Percentiles rank a stretch among this genome's conserved stretches.
These are phyloP conservation scores for Pisolithus tinctorius DNA, from an alignment of 768 basidiomycete species.

Conservation along the genomic window DNA sequence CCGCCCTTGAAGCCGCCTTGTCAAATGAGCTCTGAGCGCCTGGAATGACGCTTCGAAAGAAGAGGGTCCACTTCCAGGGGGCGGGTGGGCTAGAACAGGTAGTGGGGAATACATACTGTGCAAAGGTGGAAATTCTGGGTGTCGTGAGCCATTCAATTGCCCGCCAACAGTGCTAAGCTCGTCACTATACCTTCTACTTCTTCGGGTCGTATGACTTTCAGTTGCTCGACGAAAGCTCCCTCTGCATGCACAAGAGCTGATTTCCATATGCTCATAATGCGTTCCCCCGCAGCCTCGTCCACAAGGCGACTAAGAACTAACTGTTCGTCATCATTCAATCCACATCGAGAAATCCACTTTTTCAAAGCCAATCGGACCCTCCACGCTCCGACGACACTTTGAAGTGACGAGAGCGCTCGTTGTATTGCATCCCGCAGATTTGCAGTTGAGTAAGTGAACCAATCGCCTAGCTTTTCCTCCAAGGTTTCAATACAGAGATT, in stretches of 20 bases:
- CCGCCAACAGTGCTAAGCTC: neutral
- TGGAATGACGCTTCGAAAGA: slow-evolving; percentile 43
- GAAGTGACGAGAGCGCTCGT: slow-evolving; percentile 54
- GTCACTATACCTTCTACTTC: slow-evolving; percentile 12
- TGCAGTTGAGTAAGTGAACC: slow-evolving; percentile 53
- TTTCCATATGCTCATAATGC: slow-evolving; percentile 57
- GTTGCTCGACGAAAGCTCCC: slow-evolving; percentile 37
- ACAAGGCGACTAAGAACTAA: slow-evolving; percentile 36
- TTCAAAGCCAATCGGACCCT: slow-evolving; percentile 47
- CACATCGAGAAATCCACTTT: slow-evolving; percentile 38
- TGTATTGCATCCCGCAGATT: slow-evolving; percentile 39
- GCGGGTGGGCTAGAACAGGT: slow-evolving; percentile 39
- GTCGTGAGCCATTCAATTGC: slow-evolving; percentile 8
- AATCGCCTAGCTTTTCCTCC: slow-evolving; percentile 44
- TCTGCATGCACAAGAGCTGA: slow-evolving; percentile 37
- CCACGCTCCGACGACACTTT: slow-evolving; percentile 67
- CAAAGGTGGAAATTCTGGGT: slow-evolving; percentile 44
- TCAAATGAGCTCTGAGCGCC: slow-evolving; percentile 55
- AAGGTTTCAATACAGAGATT: slow-evolving; percentile 40
- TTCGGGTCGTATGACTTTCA: slow-evolving; percentile 24
- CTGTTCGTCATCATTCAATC: slow-evolving; percentile 45
- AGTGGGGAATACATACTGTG: slow-evolving; percentile 52
- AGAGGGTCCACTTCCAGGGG: slow-evolving; percentile 29
- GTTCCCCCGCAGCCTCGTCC: slow-evolving; percentile 47
- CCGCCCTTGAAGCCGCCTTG: slow-evolving; percentile 58